Base-by-base conservation (phyloP, 352 stramenopile species). In the Thalassiosira livingstoniorum region DNA sequence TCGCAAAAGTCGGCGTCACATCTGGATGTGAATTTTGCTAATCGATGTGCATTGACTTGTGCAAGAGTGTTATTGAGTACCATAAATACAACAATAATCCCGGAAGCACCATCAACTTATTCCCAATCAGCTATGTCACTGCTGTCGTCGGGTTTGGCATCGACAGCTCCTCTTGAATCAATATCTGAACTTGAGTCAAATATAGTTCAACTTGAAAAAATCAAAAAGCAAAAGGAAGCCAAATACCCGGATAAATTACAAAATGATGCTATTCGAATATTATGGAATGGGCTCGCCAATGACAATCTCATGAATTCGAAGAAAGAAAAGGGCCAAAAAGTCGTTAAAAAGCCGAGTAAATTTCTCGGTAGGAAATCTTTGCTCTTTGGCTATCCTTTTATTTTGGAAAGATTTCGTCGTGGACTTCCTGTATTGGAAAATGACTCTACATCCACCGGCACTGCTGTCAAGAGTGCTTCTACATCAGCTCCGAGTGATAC, bases 221-320 rank as follows among this genome's bases (percentile, higher is more conserved):
- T 54, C 0, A 39, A 71, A 34, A 55, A 58, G 23, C 32, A 45
- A 15, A 35, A 71, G 27, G 32, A 35, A n/a, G 39, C 63, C 18
- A 54, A 71, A n/a, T 27, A 53, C 5, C 23, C 18, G 27, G 2
- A 43, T 23, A 58, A 54, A 31, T 47, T 65, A 42, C 3, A 80
- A 51, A 72, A 57, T 11, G 43, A 67, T 57, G 70, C 43, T 21
- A 85, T 68, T 58, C 43, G 35, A 35, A 77, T 85, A 64, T 25
- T 85, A 63, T 85, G 78, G 78, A 80, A 85, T 76, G 64, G 64
- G 37, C 32, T 85, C 2, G 65, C 75, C n/a, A 54, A 57, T 39
- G 32, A 42, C 51, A 27, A 42, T 47, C 21, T 1, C 39, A 51
- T 23, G 31, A 15, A 21, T 25, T 18, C 13, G 23, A 57, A n/a